Evolutionary conservation across 371 early-diverging fungal species (phyloP), one percentile per base, ranked within the genome.

Genomic region (Fennellomyces sp.): DNA sequence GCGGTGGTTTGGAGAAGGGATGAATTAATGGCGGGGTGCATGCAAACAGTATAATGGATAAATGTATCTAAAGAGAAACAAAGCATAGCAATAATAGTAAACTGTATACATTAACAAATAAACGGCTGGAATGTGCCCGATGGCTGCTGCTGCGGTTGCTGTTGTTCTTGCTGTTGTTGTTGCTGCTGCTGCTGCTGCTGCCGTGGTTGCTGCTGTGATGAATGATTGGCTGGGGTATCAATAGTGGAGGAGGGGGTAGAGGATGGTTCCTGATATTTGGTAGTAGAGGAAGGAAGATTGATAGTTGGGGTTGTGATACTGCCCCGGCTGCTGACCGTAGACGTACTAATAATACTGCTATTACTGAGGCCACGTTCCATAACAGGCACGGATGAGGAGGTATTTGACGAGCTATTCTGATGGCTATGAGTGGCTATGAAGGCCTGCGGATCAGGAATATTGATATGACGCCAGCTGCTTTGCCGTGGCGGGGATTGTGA

Each of bases 401-500:
- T 49, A 17, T 45, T 51, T 10, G 62, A 17, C n/a, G 45, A 12
- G 17, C 23, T 12, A 3, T 45, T 45, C 21, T 45, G 45, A 23
- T 45, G 45, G 23, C 11, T 45, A 12, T 17, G 23, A 19, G 47
- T 58, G 36, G 28, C 38, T 33, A 55, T n/a, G 19, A 62, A 64
- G 6, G 56, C 53, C 6, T 55, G 47, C 6, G 60, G 51, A 39
- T 65, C 65, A n/a, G 68, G 66, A 31, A 66, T 61, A 42, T 53
- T 56, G 35, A 65, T 58, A 26, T 68, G 66, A 10, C 58, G 54
- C 69, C 69, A 65, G 23, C 59, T 52, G 5, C 59, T 17, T 28
- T 33, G 48, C 27, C 58, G 61, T 10, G 72, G 66, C 21, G 72
- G 64, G 2, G 63, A 63, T 23, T 64, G 65, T 4, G 65, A 64